phyloP scores from a whole-genome alignment of 257 asterid genomes.

The Coffea canephora region DNA sequence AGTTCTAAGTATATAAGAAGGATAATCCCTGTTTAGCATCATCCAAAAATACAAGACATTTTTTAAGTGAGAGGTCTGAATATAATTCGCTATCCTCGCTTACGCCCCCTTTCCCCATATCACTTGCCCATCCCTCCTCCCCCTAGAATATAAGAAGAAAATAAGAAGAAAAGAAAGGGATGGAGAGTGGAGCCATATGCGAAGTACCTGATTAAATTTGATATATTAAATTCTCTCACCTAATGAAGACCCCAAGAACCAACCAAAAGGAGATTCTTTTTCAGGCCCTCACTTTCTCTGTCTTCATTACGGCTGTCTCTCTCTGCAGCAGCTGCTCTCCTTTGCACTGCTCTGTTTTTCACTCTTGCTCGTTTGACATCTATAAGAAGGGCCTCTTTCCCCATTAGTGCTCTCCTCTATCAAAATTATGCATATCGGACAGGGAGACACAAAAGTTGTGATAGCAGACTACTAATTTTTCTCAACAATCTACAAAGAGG shows the following conservation, averaged over 20 bases:
- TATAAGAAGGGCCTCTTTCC: constrained; percentile 47
- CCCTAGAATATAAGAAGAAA: no score
- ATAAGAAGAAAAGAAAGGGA: neutral
- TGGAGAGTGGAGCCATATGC: neutral
- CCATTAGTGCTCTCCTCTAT: constrained; percentile 30
- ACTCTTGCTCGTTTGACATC: constrained; percentile 37
- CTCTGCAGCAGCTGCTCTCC: constrained; percentile 13
- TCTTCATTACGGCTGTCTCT: constrained; percentile 37
- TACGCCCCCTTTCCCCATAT: no score
- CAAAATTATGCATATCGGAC: neutral
- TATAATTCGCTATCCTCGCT: no score
- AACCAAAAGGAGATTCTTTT: constrained; percentile 54
- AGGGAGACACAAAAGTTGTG: constrained; percentile 7
- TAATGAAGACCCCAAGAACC: constrained; percentile 30
- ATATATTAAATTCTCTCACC: constrained; percentile 6
- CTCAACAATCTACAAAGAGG: neutral
- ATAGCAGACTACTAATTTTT: neutral
- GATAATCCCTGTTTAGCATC: no score
- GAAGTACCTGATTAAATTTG: neutral
- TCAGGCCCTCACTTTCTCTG: constrained; percentile 19
- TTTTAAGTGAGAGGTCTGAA: no score
- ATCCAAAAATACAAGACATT: neutral
- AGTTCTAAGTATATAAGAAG: no score
- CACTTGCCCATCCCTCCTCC: no score
- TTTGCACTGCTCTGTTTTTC: constrained; percentile 19